Percentiles rank a stretch among this genome's conserved stretches.
Evolutionary conservation across 768 basidiomycete genomes (phyloP).

Genomic region (Sarcodon sp.): DNA sequence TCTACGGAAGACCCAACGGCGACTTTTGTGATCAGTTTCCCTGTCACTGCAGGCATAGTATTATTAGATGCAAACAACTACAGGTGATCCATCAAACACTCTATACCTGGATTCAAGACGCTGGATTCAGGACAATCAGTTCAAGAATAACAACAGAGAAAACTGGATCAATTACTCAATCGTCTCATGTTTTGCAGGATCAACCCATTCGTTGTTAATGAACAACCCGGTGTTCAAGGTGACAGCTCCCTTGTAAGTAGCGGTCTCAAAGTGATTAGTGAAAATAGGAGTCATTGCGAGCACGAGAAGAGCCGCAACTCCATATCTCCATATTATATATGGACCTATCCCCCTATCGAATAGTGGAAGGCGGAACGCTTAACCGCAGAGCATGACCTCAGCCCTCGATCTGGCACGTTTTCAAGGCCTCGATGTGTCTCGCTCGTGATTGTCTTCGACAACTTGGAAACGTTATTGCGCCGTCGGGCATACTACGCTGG

Average conservation of each 20-base stretch:
- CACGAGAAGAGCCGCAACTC: too few species aligned
- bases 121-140: neutral
- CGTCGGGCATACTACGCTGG: too few species aligned
- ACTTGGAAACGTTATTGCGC: too few species aligned
- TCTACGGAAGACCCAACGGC: constrained; percentile 24
- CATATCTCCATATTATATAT: too few species aligned
- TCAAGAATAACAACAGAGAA: neutral
- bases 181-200: constrained; percentile 39
- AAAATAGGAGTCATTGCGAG: neutral
- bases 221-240: constrained; percentile 7
- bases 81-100: too few species aligned
- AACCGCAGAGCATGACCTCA: too few species aligned
- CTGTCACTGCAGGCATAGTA: constrained; percentile 18
- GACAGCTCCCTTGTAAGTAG: neutral
- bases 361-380: too few species aligned
- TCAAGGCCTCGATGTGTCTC: too few species aligned
- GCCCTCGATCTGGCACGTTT: too few species aligned
- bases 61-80: too few species aligned
- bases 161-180: constrained; percentile 44
- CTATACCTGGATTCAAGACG: neutral
- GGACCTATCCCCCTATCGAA: too few species aligned
- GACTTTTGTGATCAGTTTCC: constrained; percentile 22
- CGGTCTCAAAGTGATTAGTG: neutral
- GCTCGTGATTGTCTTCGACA: too few species aligned
- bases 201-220: constrained; percentile 44